phyloP scores from a whole-genome alignment of 2,329 filamentous ascomycete genomes.

The Teratosphaeria nubilosa region DNA sequence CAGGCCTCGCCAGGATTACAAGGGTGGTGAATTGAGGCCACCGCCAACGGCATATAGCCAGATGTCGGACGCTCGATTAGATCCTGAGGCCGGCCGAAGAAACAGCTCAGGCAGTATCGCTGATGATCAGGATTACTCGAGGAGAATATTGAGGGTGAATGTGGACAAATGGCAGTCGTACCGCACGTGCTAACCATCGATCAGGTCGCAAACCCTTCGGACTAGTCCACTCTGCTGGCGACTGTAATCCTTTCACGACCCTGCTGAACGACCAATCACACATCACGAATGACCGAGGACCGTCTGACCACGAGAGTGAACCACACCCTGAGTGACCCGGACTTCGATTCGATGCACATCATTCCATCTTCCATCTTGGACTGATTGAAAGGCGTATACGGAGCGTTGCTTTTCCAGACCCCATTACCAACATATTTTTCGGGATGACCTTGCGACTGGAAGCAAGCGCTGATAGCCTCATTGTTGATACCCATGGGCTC shows the following conservation, averaged over 20 bases:
- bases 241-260: too few species aligned
- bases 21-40: slow-evolving; percentile 44
- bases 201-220: not conserved
- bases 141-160: slow-evolving; percentile 84
- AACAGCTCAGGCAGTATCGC: slow-evolving; percentile 86
- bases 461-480: not conserved
- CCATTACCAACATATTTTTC: not conserved
- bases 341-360: not conserved
- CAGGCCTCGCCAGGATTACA: slow-evolving; percentile 65
- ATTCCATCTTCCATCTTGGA: not conserved
- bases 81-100: slow-evolving; percentile 52
- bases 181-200: not conserved
- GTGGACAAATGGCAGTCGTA: not conserved
- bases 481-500: not conserved
- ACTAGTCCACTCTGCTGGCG: not conserved
- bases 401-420: not conserved
- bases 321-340: not conserved
- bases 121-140: slow-evolving; percentile 93
- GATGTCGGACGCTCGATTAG: slow-evolving; percentile 72
- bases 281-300: not conserved
- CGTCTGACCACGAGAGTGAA: not conserved
- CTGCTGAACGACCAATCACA: not conserved
- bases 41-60: slow-evolving; percentile 56
- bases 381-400: not conserved
- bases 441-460: not conserved